phyloP scores from a whole-genome alignment of 2,329 filamentous ascomycete genomes.

The Setomelanomma holmii region DNA sequence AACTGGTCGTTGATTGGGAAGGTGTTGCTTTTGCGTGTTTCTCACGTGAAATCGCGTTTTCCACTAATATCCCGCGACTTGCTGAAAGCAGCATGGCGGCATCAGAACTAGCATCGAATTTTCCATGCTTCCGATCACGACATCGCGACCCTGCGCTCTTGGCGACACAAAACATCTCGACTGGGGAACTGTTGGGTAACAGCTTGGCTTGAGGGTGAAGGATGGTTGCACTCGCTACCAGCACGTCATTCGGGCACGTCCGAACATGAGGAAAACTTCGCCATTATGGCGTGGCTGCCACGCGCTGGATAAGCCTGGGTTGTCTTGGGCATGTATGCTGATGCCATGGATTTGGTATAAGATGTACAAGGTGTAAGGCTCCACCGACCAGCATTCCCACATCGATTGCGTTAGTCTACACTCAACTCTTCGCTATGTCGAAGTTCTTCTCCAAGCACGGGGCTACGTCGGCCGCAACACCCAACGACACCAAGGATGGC shows the following conservation, averaged over 20 bases:
- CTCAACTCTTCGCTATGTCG: conserved; percentile 15
- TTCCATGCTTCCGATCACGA: background rate
- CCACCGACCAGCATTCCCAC: background rate
- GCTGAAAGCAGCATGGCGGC: background rate
- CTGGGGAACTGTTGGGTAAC: background rate
- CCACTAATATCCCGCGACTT: background rate
- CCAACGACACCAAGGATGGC: conserved; percentile 12
- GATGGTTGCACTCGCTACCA: conserved; percentile 1
- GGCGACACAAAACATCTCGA: background rate
- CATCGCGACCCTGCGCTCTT: background rate
- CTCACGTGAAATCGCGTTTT: background rate
- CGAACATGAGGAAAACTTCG: conserved; percentile 4
- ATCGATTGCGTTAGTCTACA: too few relatives aligned
- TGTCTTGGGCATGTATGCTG: background rate
- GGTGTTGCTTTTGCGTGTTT: background rate
- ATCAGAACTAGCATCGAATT: background rate
- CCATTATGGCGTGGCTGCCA: conserved; percentile 1
- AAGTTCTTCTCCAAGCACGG: conserved; percentile 23
- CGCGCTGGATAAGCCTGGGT: background rate
- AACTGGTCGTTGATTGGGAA: background rate
- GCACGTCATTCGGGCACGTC: conserved; percentile 3
- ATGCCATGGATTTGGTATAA: background rate
- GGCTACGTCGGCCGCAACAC: conserved; percentile 7
- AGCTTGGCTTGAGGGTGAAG: background rate
- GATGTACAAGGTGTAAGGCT: background rate